Evolutionary conservation across 768 basidiomycete genomes (phyloP), one percentile per base, ranked within the genome.

Genomic region (Trametes cingulata): DNA sequence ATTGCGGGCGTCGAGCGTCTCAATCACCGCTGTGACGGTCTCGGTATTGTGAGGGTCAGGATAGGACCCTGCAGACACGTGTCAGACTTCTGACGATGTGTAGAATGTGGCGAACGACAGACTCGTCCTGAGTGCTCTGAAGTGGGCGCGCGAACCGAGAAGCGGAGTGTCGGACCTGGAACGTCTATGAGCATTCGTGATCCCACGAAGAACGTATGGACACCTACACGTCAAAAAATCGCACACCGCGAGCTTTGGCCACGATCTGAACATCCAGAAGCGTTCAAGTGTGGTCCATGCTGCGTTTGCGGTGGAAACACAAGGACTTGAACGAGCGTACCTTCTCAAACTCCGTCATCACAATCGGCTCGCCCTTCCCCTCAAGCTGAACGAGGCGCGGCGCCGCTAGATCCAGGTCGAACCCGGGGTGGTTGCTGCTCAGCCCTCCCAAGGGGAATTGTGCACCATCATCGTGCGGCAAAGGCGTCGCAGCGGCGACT

Each of bases 341-440:
- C 86, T 96, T 97, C 66, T 95, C 88, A n/a, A 90, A 74, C 74
- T 97, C 95, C 13, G 93, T 84, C 77, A 94, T 88, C 88, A 85
- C 89, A 51, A 88, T 81, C 3, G 91, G 88, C 12, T 77, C 76
- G 14, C 42, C 53, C 68, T 85, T 76, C 35, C 82, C 88, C 53
- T 88, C 83, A 68, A 92, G 77, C 71, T 93, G 84, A 51, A 96
- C 86, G 52, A 95, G 82, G 50, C 94, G 83, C 52, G 78, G 78
- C 43, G 83, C 88, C 57, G 81, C 78, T 55, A 95, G 78, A 76
- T 95, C 87, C 59, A 93, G 78, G 71, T 80, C 77, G 72, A 87
- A 91, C 47, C 87, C 90, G 12, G 85, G 77, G 61, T 81, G 76
- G 14, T 66, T 69, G 19, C 41, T 58, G 36, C 70, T 66, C 50